Conservation (phyloP, 2,329 filamentous ascomycete genomes). For the Microdochium nivale region DNA sequence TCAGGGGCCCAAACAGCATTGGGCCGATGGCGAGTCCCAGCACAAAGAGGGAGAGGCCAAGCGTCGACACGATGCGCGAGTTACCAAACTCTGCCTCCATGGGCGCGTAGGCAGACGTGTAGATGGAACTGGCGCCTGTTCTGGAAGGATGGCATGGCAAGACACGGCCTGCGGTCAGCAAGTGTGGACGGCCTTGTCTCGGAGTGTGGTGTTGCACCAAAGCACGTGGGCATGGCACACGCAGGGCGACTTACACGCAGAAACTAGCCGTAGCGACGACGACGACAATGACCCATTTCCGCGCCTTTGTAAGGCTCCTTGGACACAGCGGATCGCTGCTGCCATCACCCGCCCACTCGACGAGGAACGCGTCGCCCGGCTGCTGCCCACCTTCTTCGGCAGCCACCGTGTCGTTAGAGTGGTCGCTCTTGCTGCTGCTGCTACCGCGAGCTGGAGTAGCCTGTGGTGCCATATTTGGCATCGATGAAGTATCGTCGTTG, state of each 20-base stretch:
- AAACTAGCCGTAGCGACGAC: slow-evolving; percentile 68
- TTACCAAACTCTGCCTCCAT: slow-evolving; percentile 67
- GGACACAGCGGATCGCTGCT: slow-evolving; percentile 69
- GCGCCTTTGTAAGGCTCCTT: slow-evolving; percentile 52
- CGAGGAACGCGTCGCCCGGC: slow-evolving; percentile 48
- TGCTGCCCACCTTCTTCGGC: not conserved
- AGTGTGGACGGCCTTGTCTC: slow-evolving; percentile 3
- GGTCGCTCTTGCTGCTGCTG: not conserved
- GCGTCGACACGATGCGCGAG: slow-evolving; percentile 63
- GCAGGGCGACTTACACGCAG: slow-evolving; percentile 63
- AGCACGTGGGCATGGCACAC: not conserved
- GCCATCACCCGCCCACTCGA: slow-evolving; percentile 67
- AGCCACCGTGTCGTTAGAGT: not conserved
- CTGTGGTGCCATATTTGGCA: too few relatives aligned
- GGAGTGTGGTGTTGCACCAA: slow-evolving; percentile 2
- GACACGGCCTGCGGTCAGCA: slow-evolving; percentile 2
- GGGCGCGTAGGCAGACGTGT: slow-evolving; percentile 74
- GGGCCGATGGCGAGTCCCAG: slow-evolving; percentile 60
- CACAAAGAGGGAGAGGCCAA: slow-evolving; percentile 78
- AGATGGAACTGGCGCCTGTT: slow-evolving; percentile 80
- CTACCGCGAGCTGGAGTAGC: too few relatives aligned
- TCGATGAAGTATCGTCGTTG: too few relatives aligned
- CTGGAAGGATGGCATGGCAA: slow-evolving; percentile 29
- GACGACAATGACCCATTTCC: slow-evolving; percentile 72
- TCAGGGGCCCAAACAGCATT: slow-evolving; percentile 54